Percentiles rank a stretch among this genome's conserved stretches.
These are phyloP conservation scores for Ensete ventricosum DNA, from an alignment of 176 grass and related monocot genomes.

Conservation along the genomic window DNA sequence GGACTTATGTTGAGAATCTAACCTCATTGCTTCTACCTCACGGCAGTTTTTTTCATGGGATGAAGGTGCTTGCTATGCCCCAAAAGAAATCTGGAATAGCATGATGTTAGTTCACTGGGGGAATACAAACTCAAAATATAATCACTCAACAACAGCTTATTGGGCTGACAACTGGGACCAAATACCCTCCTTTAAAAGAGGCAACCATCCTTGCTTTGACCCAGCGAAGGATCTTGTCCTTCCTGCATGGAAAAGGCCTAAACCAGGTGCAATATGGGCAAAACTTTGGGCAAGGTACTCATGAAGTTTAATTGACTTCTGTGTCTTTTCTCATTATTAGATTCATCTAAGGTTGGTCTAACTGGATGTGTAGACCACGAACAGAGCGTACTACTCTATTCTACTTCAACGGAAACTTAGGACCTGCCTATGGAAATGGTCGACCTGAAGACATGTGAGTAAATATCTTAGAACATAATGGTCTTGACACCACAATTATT, in stretches of 20 bases:
- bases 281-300: conserved; percentile 78
- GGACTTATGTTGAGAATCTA: conserved; percentile 12
- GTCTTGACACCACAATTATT: not conserved
- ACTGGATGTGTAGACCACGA: conserved; percentile 39
- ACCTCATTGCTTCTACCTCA: conserved; percentile 23
- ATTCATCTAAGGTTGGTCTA: conserved; percentile 16
- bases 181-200: conserved; percentile 75
- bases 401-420: conserved; percentile 98
- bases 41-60: conserved; percentile 95
- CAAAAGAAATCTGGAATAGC: conserved; percentile 90
- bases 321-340: conserved; percentile 14
- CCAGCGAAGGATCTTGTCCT: conserved; percentile 80
- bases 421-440: conserved; percentile 66
- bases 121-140: conserved; percentile 88
- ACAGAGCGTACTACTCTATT: conserved; percentile 75
- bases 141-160: conserved; percentile 85
- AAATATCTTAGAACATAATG: conserved; percentile 21
- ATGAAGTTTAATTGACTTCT: not conserved
- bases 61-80: conserved; percentile 97
- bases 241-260: conserved; percentile 83
- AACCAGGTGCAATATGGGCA: conserved; percentile 79
- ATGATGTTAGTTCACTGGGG: conserved; percentile 99
- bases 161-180: conserved; percentile 78
- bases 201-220: conserved; percentile 82
- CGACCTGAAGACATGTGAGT: conserved; percentile 70